These are phyloP conservation scores for Aureobasidium namibiae DNA, from an alignment of 2,329 filamentous ascomycete genomes.

Conservation along the genomic window DNA sequence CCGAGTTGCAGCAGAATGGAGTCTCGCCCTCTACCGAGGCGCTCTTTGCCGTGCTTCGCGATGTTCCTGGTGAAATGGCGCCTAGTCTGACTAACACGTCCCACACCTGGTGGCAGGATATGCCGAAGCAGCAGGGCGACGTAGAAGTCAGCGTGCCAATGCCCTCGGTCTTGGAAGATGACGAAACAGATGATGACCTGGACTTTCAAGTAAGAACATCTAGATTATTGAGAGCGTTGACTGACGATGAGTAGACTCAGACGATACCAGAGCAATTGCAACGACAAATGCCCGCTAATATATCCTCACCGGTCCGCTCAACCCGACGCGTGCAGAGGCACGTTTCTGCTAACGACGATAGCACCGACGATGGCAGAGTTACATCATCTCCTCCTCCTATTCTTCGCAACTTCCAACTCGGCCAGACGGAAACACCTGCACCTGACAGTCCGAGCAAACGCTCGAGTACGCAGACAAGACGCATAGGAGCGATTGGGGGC, in stretches of 20 bases:
- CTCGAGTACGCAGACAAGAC: neutral
- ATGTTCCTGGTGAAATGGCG: neutral
- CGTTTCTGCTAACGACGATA: neutral
- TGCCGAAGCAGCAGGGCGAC: neutral
- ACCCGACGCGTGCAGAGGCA: neutral
- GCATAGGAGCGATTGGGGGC: neutral
- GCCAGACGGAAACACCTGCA: neutral
- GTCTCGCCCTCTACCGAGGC: neutral
- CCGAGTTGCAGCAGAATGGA: neutral
- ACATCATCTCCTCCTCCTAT: conserved; percentile 2
- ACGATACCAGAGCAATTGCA: conserved; percentile 9
- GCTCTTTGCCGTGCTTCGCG: neutral
- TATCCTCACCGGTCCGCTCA: conserved; percentile 1
- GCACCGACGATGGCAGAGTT: neutral
- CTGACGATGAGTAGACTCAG: neutral
- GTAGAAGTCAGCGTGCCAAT: conserved; percentile 1
- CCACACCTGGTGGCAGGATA: neutral
- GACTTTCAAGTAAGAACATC: conserved; percentile 1
- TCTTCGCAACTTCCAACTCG: neutral
- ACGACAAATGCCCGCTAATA: conserved; percentile 1
- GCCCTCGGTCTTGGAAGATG: neutral
- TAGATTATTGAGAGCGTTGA: neutral
- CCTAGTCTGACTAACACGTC: neutral
- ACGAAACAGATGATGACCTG: conserved; percentile 7
- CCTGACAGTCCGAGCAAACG: conserved; percentile 2